phyloP scores from a whole-genome alignment of 2,329 filamentous ascomycete genomes.

The Xylaria sp. region DNA sequence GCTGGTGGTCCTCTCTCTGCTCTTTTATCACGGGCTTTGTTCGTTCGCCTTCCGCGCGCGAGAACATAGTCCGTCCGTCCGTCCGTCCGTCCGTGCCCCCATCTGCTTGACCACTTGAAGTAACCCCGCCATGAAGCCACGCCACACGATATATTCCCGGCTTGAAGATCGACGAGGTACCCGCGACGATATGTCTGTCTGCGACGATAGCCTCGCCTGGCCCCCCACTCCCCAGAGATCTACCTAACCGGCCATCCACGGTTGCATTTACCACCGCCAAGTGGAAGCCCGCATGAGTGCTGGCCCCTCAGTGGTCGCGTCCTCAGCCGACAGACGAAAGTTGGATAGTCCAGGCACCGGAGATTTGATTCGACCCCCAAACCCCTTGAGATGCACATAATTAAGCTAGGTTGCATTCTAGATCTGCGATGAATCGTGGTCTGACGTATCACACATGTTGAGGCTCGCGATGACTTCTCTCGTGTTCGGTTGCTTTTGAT shows the following conservation, averaged over 20 bases:
- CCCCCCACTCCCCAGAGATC: conserved; percentile 23
- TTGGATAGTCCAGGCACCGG: conserved; percentile 23
- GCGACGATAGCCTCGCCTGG: conserved; percentile 21
- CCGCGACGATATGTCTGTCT: conserved; percentile 18
- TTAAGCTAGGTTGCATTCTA: conserved; percentile 29
- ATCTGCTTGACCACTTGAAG: not conserved
- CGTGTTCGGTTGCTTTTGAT: conserved; percentile 34
- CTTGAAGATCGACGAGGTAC: not conserved
- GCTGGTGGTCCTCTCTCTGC: not conserved
- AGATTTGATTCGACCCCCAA: conserved; percentile 24
- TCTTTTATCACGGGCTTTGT: conserved; percentile 4
- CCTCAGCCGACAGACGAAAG: conserved; percentile 35
- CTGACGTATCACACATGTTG: conserved; percentile 32
- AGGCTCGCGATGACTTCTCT: conserved; percentile 35
- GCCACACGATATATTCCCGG: not conserved
- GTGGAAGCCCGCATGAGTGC: conserved; percentile 38
- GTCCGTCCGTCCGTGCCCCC: not conserved
- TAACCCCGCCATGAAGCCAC: conserved; percentile 2
- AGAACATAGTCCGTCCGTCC: not conserved
- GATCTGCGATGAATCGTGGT: conserved; percentile 30
- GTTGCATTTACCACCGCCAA: conserved; percentile 23
- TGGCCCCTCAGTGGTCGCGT: conserved; percentile 33
- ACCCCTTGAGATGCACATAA: conserved; percentile 18
- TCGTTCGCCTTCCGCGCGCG: not conserved
- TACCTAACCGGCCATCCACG: conserved; percentile 18